Percentiles rank a stretch among this genome's conserved stretches.
phyloP scores from a whole-genome alignment of 306 rosid genomes.

The Nissolia schottii region DNA sequence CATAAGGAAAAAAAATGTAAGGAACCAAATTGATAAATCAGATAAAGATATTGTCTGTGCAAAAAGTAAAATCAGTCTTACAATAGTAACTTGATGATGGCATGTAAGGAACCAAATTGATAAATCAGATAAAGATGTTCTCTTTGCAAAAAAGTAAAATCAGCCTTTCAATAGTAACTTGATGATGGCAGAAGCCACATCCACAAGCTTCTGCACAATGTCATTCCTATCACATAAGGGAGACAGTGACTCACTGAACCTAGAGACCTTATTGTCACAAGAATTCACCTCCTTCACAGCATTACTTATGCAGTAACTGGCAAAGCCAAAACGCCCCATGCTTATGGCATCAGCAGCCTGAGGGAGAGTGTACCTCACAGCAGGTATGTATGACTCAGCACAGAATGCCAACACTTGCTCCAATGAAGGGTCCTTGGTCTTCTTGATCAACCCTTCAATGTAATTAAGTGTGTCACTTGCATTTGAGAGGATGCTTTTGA shows the following conservation, averaged over 20 bases:
- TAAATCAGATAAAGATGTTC: too few relatives aligned
- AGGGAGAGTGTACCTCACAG: conserved; percentile 64
- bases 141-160: too few relatives aligned
- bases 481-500: conserved; percentile 28
- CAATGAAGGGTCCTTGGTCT: conserved; percentile 22
- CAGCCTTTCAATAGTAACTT: conserved; percentile 32
- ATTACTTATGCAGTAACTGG: conserved; percentile 52
- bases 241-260: neutral
- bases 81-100: too few relatives aligned
- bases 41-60: too few relatives aligned
- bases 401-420: conserved; percentile 64
- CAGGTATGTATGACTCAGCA: conserved; percentile 68
- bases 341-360: conserved; percentile 59
- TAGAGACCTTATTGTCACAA: conserved; percentile 46
- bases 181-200: conserved; percentile 48
- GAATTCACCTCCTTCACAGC: conserved; percentile 44
- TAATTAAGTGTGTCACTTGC: conserved; percentile 29
- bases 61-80: too few relatives aligned
- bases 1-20: too few relatives aligned
- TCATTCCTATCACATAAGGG: conserved; percentile 41
- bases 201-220: conserved; percentile 43
- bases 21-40: too few relatives aligned
- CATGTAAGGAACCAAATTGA: too few relatives aligned
- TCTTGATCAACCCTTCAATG: conserved; percentile 39
- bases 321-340: conserved; percentile 52